Evolutionary conservation across 2,329 filamentous ascomycete species (phyloP).

Genomic region (Colletotrichum shisoi): DNA sequence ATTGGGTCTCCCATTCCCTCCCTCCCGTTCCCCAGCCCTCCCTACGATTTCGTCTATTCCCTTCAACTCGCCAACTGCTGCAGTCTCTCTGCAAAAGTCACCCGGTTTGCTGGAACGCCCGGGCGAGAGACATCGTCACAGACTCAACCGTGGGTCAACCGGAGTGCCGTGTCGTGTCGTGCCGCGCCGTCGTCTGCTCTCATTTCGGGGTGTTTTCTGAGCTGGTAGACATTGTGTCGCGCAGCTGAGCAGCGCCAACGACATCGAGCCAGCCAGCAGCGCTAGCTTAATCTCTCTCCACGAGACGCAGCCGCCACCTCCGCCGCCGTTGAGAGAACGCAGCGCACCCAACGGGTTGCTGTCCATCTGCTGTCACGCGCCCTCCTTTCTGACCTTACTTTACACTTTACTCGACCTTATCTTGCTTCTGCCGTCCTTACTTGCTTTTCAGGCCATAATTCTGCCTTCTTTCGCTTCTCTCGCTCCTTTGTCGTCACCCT

Average conservation of each 20-base stretch:
- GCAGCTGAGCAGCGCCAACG: conserved; percentile 1
- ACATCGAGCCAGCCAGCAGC: conserved; percentile 14
- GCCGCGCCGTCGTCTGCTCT: conserved; percentile 1
- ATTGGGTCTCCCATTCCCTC: conserved; percentile 19
- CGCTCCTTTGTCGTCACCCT: neutral
- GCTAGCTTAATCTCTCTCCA: conserved; percentile 28
- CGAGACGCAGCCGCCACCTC: conserved; percentile 36
- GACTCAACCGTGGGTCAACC: conserved; percentile 2
- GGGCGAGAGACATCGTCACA: conserved; percentile 18
- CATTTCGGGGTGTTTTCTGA: neutral
- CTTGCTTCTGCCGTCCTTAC: conserved; percentile 8
- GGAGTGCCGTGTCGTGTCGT: neutral
- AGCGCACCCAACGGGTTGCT: conserved; percentile 29
- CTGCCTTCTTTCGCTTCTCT: conserved; percentile 16
- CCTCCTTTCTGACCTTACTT: conserved; percentile 19
- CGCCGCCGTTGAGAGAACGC: conserved; percentile 33
- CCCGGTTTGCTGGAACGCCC: conserved; percentile 33
- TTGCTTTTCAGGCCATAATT: conserved; percentile 5
- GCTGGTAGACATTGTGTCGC: neutral
- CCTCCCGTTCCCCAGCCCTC: conserved; percentile 12
- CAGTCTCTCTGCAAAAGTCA: conserved; percentile 20
- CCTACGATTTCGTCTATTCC: neutral
- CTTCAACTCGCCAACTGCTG: neutral
- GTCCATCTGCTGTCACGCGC: conserved; percentile 28
- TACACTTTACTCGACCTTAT: neutral